Evolutionary conservation across 306 rosid species (phyloP).

Genomic region (Notholithocarpus densiflorus): DNA sequence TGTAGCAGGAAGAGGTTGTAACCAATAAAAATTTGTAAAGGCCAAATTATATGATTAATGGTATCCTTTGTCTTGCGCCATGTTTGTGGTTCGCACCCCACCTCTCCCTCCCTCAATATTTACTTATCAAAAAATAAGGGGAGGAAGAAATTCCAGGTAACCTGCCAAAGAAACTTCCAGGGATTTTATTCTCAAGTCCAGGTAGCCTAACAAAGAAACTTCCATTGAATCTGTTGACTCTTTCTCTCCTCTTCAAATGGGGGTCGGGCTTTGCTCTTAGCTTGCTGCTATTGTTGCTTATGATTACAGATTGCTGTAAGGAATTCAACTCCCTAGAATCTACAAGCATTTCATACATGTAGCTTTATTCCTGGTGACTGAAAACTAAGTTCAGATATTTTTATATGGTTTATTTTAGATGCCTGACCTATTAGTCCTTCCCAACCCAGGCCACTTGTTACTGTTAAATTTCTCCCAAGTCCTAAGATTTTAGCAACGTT

Average conservation of each 20-base stretch:
- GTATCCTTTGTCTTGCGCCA: too few relatives aligned
- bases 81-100: too few relatives aligned
- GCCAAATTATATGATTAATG: too few relatives aligned
- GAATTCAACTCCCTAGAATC: neutral
- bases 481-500: slow-evolving; percentile 2
- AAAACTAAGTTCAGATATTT: neutral
- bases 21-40: too few relatives aligned
- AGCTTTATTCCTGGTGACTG: neutral
- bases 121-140: neutral
- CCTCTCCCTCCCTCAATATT: neutral
- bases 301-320: neutral
- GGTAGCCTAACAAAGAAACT: neutral
- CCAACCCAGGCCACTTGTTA: neutral
- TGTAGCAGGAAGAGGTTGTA: too few relatives aligned
- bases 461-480: neutral
- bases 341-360: neutral
- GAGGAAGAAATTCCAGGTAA: neutral
- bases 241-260: neutral
- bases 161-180: neutral
- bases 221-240: neutral
- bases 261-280: neutral
- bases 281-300: neutral
- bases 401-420: neutral
- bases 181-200: neutral
- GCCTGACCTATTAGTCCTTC: neutral